A percentile compares a stretch with the other conserved stretches of the same genome.
Conservation (phyloP, 352 stramenopile species). For the Phytophthora pini region DNA sequence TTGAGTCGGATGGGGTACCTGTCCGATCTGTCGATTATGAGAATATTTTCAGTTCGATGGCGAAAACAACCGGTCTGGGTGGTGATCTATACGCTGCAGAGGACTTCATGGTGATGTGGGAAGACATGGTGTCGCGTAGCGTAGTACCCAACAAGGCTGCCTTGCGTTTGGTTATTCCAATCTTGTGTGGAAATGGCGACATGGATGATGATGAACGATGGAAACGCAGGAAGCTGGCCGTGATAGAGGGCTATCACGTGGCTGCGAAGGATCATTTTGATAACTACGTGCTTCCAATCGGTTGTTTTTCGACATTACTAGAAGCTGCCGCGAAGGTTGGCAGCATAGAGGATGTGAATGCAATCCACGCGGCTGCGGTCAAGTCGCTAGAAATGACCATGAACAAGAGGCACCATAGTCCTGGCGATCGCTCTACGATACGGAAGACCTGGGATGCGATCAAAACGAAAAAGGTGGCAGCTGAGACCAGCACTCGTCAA, state of each 20-base stretch:
- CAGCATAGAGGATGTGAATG: constrained; percentile 40
- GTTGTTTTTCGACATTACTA: constrained; percentile 50
- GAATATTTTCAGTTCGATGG: constrained; percentile 51
- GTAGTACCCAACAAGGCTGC: constrained; percentile 44
- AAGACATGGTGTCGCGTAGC: constrained; percentile 46
- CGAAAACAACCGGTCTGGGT: constrained; percentile 22
- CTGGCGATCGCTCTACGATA: constrained; percentile 22
- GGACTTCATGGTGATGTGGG: constrained; percentile 51
- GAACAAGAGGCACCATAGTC: constrained; percentile 28
- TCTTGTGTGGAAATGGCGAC: constrained; percentile 26
- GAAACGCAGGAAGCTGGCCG: constrained; percentile 20
- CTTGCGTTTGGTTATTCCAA: constrained; percentile 40
- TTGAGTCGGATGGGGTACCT: constrained; percentile 37
- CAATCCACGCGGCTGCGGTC: constrained; percentile 48
- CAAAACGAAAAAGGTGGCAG: constrained; percentile 15
- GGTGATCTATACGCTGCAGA: constrained; percentile 27
- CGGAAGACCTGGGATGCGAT: constrained; percentile 30
- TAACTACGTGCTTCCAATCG: constrained; percentile 45
- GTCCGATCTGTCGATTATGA: constrained; percentile 47
- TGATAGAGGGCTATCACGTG: constrained; percentile 33
- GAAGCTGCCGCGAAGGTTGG: constrained; percentile 41
- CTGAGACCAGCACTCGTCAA: constrained; percentile 3
- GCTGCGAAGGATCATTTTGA: constrained; percentile 31
- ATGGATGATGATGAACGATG: constrained; percentile 20
- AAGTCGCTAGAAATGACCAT: constrained; percentile 20